These are phyloP conservation scores for Ustilago esculenta DNA, from an alignment of 1,284 basidiomycete species.

Conservation along the genomic window DNA sequence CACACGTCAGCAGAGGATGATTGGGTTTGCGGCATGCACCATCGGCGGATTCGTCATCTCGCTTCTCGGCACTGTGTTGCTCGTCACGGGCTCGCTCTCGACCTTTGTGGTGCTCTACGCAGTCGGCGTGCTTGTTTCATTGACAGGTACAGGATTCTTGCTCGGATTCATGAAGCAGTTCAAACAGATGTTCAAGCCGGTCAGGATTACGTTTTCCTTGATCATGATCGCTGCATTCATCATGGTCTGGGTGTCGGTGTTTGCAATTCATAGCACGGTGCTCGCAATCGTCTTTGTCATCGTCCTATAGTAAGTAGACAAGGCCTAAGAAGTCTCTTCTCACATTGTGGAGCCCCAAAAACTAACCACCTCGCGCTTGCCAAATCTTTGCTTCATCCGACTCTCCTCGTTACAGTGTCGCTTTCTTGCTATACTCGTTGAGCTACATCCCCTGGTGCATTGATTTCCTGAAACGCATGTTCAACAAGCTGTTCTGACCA, in stretches of 20 bases:
- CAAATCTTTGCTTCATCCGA: too few relatives aligned
- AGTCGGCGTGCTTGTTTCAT: slow-evolving; percentile 81
- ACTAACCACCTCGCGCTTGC: too few relatives aligned
- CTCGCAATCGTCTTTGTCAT: slow-evolving; percentile 59
- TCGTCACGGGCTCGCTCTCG: slow-evolving; percentile 77
- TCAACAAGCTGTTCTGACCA: slow-evolving; percentile 49
- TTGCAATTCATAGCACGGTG: slow-evolving; percentile 49
- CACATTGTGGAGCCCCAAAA: too few relatives aligned
- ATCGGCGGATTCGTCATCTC: slow-evolving; percentile 72
- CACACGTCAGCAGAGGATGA: slow-evolving; percentile 57
- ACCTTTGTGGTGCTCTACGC: slow-evolving; percentile 86
- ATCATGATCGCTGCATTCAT: slow-evolving; percentile 74
- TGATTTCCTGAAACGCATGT: slow-evolving; percentile 57
- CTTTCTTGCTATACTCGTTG: slow-evolving; percentile 47
- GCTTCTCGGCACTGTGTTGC: slow-evolving; percentile 79
- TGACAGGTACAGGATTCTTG: slow-evolving; percentile 73
- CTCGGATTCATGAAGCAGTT: slow-evolving; percentile 55
- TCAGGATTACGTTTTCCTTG: slow-evolving; percentile 83
- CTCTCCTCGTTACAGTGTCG: slow-evolving; percentile 20
- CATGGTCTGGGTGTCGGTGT: slow-evolving; percentile 62
- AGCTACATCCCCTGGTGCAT: slow-evolving; percentile 54
- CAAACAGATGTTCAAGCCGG: slow-evolving; percentile 87
- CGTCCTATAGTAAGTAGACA: slow-evolving; percentile 52
- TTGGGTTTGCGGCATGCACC: slow-evolving; percentile 68
- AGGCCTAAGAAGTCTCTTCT: too few relatives aligned